These are phyloP conservation scores for Termitomyces sp. DNA, from an alignment of 768 basidiomycete species.

Conservation along the genomic window DNA sequence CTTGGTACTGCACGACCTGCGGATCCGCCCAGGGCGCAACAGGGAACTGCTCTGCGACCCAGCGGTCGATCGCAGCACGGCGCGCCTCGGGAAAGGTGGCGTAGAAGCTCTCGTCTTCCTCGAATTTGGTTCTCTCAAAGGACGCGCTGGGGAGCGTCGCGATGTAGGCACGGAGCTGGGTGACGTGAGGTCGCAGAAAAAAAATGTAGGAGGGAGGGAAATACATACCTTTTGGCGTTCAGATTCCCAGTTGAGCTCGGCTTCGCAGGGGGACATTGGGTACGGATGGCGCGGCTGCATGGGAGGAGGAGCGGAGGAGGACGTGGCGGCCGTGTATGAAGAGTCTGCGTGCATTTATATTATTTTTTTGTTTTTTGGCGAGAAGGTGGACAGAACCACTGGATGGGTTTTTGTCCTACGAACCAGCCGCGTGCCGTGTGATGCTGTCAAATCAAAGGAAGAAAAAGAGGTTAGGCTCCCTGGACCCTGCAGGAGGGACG, in stretches of 20 bases:
- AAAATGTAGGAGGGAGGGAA: background rate
- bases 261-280: constrained; percentile 1
- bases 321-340: background rate
- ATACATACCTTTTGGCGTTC: constrained; percentile 5
- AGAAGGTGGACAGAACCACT: background rate
- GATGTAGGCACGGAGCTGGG: background rate
- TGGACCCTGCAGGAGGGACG: constrained; percentile 1
- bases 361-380: background rate
- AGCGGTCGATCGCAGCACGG: constrained; percentile 10
- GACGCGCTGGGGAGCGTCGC: background rate
- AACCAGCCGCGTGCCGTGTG: too few relatives aligned
- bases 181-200: background rate
- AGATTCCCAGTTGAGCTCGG: constrained; percentile 6
- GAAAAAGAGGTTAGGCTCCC: constrained; percentile 12
- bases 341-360: background rate
- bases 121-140: constrained; percentile 11
- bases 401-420: background rate
- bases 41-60: constrained; percentile 3
- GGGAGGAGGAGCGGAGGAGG: background rate
- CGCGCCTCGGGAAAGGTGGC: constrained; percentile 12
- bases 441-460: background rate
- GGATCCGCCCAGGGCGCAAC: background rate
- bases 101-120: constrained; percentile 14
- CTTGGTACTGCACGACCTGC: background rate
- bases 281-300: background rate